phyloP scores from a whole-genome alignment of 345 rosid genomes.

The Linum tenue region DNA sequence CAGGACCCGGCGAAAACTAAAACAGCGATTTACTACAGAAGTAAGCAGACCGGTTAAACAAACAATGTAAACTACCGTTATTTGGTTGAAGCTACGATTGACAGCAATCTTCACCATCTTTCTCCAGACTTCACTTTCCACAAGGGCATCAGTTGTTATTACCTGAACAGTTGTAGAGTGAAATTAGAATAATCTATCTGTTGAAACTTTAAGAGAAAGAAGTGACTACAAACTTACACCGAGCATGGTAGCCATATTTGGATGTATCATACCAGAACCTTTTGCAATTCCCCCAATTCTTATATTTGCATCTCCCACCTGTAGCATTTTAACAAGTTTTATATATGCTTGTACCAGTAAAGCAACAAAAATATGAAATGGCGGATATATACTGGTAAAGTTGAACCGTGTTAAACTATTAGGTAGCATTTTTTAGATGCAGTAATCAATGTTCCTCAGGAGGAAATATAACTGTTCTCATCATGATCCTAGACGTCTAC shows the following conservation, averaged over 20 bases:
- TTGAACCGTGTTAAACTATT: not conserved
- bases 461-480: no score
- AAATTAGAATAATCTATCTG: constrained; percentile 3
- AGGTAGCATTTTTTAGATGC: not conserved
- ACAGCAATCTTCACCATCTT: constrained; percentile 81
- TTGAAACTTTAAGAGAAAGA: constrained; percentile 9
- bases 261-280: constrained; percentile 99
- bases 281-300: constrained; percentile 94
- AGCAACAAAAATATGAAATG: no score
- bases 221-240: constrained; percentile 53
- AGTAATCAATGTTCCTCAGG: not conserved
- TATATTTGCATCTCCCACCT: constrained; percentile 66
- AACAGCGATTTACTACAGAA: not conserved
- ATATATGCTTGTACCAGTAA: not conserved
- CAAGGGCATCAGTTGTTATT: constrained; percentile 77
- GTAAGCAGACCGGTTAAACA: constrained; percentile 5
- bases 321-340: constrained; percentile 17
- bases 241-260: constrained; percentile 95
- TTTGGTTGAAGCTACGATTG: constrained; percentile 89
- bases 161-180: constrained; percentile 47
- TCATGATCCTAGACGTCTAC: not conserved
- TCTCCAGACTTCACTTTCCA: constrained; percentile 81
- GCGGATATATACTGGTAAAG: not conserved
- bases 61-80: constrained; percentile 53
- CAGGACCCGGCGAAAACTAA: no score